Percentiles rank a stretch among this genome's conserved stretches.
Conservation (phyloP, 2,329 filamentous ascomycete genomes). For the Botrytis porri region DNA sequence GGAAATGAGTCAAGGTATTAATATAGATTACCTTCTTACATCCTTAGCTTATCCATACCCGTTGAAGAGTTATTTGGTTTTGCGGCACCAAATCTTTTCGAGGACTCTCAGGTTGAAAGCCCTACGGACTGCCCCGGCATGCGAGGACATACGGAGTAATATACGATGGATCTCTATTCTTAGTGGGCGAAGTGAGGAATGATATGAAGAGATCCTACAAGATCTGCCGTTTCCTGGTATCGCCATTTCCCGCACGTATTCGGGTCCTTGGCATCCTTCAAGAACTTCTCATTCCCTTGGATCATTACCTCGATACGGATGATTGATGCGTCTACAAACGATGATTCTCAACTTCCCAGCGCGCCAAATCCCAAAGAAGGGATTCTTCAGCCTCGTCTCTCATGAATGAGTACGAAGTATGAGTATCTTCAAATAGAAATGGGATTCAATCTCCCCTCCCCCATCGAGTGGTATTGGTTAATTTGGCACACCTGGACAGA, state of each 20-base stretch:
- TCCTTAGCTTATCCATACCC: not conserved
- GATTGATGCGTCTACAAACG: not conserved
- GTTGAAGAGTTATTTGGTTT: not conserved
- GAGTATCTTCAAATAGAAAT: constrained; percentile 16
- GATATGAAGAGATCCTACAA: not conserved
- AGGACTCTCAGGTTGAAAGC: not conserved
- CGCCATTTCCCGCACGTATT: not conserved
- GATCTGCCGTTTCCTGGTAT: not conserved
- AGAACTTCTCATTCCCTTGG: not conserved
- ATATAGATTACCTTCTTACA: not conserved
- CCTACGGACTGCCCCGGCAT: not conserved
- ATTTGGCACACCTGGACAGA: not conserved
- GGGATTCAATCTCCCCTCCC: not conserved
- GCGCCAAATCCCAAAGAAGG: not conserved
- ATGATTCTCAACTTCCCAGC: not conserved
- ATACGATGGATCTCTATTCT: not conserved
- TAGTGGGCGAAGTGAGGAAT: not conserved
- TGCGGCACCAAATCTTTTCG: not conserved
- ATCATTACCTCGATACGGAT: not conserved
- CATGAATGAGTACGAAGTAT: not conserved
- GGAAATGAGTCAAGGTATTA: not conserved
- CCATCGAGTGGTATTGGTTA: not conserved
- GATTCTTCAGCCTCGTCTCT: not conserved
- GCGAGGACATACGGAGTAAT: not conserved
- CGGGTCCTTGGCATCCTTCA: constrained; percentile 6